Conservation (phyloP, 495 filamentous ascomycete genomes). For the Penicillium ochrochloron region DNA sequence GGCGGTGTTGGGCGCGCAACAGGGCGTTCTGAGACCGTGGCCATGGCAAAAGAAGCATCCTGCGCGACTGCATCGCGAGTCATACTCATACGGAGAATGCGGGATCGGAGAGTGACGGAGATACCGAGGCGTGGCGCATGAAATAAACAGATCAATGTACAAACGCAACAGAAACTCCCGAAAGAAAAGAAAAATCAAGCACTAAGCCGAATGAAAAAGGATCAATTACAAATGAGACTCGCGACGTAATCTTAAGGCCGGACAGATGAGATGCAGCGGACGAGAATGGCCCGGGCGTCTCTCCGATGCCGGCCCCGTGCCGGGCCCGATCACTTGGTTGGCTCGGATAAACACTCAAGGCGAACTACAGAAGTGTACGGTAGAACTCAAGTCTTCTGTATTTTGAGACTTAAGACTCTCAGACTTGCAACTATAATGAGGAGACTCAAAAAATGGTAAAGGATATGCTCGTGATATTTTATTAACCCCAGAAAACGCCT, state of each 20-base stretch:
- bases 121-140: constrained; percentile 9
- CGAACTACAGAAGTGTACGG: background rate
- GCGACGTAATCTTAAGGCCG: constrained; percentile 1
- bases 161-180: constrained; percentile 3
- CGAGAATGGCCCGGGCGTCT: constrained; percentile 38
- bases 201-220: constrained; percentile 21
- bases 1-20: constrained; percentile 18
- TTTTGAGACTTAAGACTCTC: background rate
- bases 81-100: constrained; percentile 29
- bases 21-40: constrained; percentile 31
- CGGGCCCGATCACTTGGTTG: constrained; percentile 12
- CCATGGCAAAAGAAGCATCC: constrained; percentile 36
- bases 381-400: too few species aligned
- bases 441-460: background rate
- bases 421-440: background rate
- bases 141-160: constrained; percentile 2
- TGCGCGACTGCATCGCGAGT: constrained; percentile 39
- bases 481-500: constrained; percentile 27
- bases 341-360: constrained; percentile 30
- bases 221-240: constrained; percentile 27
- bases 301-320: constrained; percentile 44
- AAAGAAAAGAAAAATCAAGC: constrained; percentile 3
- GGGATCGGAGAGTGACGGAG: constrained; percentile 10
- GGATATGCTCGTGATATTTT: constrained; percentile 15
- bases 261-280: constrained; percentile 23